Percentiles rank a stretch among this genome's conserved stretches.
Conservation (phyloP, 805 yeast genomes). For the Myxozyma mucilagina region DNA sequence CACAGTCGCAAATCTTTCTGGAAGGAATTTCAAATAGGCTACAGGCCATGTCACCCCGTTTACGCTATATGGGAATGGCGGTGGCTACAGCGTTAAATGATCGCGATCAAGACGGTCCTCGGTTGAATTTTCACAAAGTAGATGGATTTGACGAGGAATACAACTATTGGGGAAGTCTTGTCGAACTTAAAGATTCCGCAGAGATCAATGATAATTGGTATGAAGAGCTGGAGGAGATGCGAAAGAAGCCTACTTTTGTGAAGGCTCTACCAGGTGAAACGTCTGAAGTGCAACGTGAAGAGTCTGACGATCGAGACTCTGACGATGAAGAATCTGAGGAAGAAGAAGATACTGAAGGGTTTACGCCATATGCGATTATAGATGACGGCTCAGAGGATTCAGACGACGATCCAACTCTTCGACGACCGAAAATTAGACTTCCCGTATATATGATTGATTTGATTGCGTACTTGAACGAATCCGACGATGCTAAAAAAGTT, state of each 20-base stretch:
- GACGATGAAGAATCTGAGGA: conserved; percentile 33
- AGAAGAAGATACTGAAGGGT: conserved; percentile 40
- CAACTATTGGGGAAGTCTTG: conserved; percentile 24
- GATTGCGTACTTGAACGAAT: conserved; percentile 53
- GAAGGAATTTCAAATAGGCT: conserved; percentile 56
- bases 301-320: not conserved
- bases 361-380: conserved; percentile 35
- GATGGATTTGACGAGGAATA: conserved; percentile 32
- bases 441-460: conserved; percentile 78
- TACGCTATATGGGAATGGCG: conserved; percentile 56
- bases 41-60: conserved; percentile 49
- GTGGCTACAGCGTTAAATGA: conserved; percentile 51
- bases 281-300: not conserved
- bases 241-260: not conserved
- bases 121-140: conserved; percentile 36
- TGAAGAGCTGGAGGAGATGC: conserved; percentile 27
- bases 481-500: conserved; percentile 47
- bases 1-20: conserved; percentile 47
- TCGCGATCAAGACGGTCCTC: conserved; percentile 17
- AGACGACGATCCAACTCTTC: conserved; percentile 53
- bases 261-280: not conserved
- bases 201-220: conserved; percentile 16
- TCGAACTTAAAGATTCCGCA: conserved; percentile 9
- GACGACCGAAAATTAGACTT: conserved; percentile 42
- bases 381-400: conserved; percentile 51